Evolutionary conservation across 352 stramenopile genomes (phyloP).

Genomic region (Pythium angustatum): DNA sequence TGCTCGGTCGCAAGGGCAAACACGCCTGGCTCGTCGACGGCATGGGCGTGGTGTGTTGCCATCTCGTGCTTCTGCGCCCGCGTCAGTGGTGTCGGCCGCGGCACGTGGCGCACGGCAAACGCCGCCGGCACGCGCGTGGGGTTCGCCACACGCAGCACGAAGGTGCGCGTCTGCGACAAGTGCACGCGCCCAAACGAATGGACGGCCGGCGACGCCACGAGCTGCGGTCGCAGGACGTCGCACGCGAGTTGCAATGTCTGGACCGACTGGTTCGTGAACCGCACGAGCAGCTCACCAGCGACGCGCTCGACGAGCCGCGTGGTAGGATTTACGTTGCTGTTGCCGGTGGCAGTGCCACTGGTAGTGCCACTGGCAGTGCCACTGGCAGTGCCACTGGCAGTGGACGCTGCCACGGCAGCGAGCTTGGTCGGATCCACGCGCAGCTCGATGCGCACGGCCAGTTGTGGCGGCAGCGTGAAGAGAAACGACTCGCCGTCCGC

Average conservation of each 20-base stretch:
- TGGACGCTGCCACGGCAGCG: not conserved
- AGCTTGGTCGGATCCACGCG: conserved; percentile 46
- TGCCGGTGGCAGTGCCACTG: no score
- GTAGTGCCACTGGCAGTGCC: no score
- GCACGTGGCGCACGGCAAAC: conserved; percentile 61
- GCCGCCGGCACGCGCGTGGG: conserved; percentile 55
- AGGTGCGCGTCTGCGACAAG: conserved; percentile 37
- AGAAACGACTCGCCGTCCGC: conserved; percentile 66
- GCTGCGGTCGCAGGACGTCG: conserved; percentile 47
- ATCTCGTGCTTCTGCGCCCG: conserved; percentile 62
- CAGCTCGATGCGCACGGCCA: conserved; percentile 71
- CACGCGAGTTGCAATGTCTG: conserved; percentile 57
- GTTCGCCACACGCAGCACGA: conserved; percentile 62
- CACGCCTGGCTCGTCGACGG: conserved; percentile 56
- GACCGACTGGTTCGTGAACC: conserved; percentile 65
- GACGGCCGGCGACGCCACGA: conserved; percentile 65
- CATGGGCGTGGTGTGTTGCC: conserved; percentile 47
- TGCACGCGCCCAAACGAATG: conserved; percentile 73
- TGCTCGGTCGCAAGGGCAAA: conserved; percentile 52
- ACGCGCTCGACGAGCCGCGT: conserved; percentile 20
- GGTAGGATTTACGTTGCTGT: no score
- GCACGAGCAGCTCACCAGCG: conserved; percentile 57
- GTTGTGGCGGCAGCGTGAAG: conserved; percentile 65
- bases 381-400: not conserved
- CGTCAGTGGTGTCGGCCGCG: conserved; percentile 50